Evolutionary conservation across 2,329 filamentous ascomycete genomes (phyloP).

Genomic region (Aspergillus japonicus): DNA sequence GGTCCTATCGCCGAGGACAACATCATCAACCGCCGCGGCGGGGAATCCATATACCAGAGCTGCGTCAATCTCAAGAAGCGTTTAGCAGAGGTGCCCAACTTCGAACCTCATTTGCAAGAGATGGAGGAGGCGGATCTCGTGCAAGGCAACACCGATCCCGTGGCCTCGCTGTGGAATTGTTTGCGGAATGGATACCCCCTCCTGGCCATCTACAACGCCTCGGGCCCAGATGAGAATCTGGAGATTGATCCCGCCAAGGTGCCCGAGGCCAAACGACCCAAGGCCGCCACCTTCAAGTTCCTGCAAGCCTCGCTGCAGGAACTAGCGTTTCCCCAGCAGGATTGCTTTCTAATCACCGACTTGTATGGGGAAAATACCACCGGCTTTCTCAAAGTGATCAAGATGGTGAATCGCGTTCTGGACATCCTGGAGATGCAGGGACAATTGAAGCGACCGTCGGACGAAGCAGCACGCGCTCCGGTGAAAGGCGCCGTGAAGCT

Average conservation of each 20-base stretch:
- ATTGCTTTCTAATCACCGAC: constrained; percentile 90
- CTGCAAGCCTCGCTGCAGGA: constrained; percentile 84
- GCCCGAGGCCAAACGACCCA: constrained; percentile 72
- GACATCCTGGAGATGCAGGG: constrained; percentile 80
- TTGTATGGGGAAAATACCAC: constrained; percentile 92
- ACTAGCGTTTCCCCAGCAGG: constrained; percentile 72
- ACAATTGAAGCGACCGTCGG: constrained; percentile 65
- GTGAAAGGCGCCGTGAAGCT: constrained; percentile 55
- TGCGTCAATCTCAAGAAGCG: constrained; percentile 82
- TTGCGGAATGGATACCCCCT: constrained; percentile 81
- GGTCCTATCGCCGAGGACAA: constrained; percentile 70
- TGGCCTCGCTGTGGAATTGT: constrained; percentile 86
- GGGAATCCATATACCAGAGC: constrained; percentile 95
- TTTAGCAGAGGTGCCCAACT: constrained; percentile 77
- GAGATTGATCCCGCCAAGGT: constrained; percentile 63
- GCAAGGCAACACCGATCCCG: constrained; percentile 67
- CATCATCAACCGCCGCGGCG: constrained; percentile 95
- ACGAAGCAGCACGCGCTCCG: constrained; percentile 44
- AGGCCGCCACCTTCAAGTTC: constrained; percentile 89
- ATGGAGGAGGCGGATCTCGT: constrained; percentile 68
- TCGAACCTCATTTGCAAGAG: constrained; percentile 70
- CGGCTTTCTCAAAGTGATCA: constrained; percentile 94
- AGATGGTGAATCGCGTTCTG: constrained; percentile 88
- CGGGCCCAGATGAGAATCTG: constrained; percentile 68
- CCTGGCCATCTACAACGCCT: constrained; percentile 82